These are phyloP conservation scores for Bondarzewia mesenterica DNA, from an alignment of 1,284 basidiomycete genomes.

Conservation along the genomic window DNA sequence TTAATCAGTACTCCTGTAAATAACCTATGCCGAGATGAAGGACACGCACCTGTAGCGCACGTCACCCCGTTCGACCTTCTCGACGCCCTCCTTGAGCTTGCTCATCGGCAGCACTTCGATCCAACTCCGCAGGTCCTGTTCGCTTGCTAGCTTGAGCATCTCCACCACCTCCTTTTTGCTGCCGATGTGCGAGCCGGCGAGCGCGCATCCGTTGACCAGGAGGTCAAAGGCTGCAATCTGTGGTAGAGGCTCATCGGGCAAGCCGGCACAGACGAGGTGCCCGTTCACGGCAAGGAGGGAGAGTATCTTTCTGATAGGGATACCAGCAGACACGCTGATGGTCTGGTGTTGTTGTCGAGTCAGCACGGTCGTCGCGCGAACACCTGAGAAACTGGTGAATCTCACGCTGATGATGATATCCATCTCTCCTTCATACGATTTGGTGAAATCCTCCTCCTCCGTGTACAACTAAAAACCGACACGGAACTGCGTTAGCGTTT, in stretches of 20 bases:
- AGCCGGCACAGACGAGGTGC: background rate
- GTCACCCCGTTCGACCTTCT: background rate
- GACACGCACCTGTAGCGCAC: background rate
- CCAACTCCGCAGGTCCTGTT: constrained; percentile 36
- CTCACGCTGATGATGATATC: background rate
- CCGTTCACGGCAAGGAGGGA: background rate
- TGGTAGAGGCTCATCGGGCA: background rate
- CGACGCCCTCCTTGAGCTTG: background rate
- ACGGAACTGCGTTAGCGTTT: background rate
- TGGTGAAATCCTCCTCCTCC: background rate
- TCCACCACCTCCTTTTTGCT: constrained; percentile 52
- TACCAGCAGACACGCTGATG: background rate
- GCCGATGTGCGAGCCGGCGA: constrained; percentile 47
- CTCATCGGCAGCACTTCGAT: background rate
- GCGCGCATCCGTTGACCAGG: constrained; percentile 28
- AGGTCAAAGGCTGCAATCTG: constrained; percentile 20
- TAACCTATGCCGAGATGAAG: background rate
- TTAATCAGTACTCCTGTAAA: background rate
- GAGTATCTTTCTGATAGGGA: background rate
- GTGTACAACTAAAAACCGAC: background rate
- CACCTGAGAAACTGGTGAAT: too few relatives aligned
- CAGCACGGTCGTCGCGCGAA: too few relatives aligned
- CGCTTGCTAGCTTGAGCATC: constrained; percentile 52
- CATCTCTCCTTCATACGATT: background rate
- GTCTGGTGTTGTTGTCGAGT: background rate